A percentile compares a stretch with the other conserved stretches of the same genome.
Conservation (phyloP, 371 early-diverging fungal species). For the Dipsacomyces acuminosporus region DNA sequence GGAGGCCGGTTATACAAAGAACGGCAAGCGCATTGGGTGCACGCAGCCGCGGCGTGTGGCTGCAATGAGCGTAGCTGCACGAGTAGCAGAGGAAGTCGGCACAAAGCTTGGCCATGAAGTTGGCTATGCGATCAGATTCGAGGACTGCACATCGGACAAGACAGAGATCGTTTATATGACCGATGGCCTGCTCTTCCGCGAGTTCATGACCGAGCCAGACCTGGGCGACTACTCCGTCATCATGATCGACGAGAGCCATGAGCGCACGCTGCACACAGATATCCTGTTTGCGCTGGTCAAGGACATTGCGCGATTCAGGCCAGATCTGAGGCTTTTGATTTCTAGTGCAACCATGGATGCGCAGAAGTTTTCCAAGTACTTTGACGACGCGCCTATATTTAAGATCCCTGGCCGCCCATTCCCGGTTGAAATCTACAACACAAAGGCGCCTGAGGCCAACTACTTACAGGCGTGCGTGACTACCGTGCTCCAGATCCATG, state of each 20-base stretch:
- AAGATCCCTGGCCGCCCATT: conserved; percentile 90
- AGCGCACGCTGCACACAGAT: conserved; percentile 97
- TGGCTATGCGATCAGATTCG: conserved; percentile 98
- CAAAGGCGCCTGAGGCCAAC: conserved; percentile 95
- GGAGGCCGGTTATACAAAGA: conserved; percentile 89
- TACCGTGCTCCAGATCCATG: conserved; percentile 94
- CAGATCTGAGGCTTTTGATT: conserved; percentile 91
- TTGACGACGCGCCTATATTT: conserved; percentile 94
- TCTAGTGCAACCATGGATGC: conserved; percentile 99
- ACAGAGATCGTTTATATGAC: conserved; percentile 98
- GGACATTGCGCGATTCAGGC: conserved; percentile 90
- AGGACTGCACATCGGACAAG: conserved; percentile 93
- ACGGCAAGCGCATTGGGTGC: conserved; percentile 90
- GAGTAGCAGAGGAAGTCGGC: conserved; percentile 95
- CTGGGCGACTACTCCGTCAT: conserved; percentile 83
- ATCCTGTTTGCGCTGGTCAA: conserved; percentile 96
- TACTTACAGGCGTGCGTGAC: conserved; percentile 94
- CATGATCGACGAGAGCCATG: conserved; percentile 99
- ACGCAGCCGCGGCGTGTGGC: conserved; percentile 99
- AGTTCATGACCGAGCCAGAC: conserved; percentile 97
- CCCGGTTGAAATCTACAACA: conserved; percentile 93
- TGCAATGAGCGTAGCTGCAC: conserved; percentile 97
- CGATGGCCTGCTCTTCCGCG: conserved; percentile 98
- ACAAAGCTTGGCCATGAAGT: conserved; percentile 90
- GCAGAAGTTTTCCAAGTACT: conserved; percentile 91